These are phyloP conservation scores for Penicillium lividum DNA, from an alignment of 495 filamentous ascomycete genomes.

Conservation along the genomic window DNA sequence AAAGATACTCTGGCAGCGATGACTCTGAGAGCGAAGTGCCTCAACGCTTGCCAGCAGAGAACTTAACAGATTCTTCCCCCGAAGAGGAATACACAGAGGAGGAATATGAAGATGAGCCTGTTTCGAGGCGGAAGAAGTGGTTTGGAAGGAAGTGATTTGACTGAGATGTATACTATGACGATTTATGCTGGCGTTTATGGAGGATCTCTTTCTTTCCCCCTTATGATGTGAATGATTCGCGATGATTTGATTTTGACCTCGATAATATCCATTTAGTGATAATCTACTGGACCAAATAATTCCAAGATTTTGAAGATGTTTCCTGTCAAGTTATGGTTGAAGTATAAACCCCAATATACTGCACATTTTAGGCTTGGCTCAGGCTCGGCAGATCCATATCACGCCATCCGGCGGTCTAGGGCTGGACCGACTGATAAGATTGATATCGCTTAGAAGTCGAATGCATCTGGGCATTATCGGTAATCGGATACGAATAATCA, in stretches of 20 bases:
- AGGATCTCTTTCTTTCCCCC: neutral
- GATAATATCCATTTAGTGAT: neutral
- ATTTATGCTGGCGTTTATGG: constrained; percentile 10
- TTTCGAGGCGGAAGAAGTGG: constrained; percentile 38
- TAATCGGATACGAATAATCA: neutral
- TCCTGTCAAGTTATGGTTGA: neutral
- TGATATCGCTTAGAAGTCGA: neutral
- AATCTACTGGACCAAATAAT: neutral
- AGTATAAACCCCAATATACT: neutral
- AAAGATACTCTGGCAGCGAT: constrained; percentile 30
- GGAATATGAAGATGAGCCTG: constrained; percentile 15
- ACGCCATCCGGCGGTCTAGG: constrained; percentile 5
- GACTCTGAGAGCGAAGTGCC: constrained; percentile 22
- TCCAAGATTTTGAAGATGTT: neutral
- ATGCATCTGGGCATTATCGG: neutral
- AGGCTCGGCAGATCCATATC: neutral
- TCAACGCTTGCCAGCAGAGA: constrained; percentile 21
- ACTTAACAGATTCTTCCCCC: constrained; percentile 16
- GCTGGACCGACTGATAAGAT: constrained; percentile 6
- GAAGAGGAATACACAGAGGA: constrained; percentile 19
- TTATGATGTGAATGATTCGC: constrained; percentile 14
- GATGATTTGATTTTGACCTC: constrained; percentile 7
- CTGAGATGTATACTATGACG: constrained; percentile 26
- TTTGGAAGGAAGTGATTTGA: constrained; percentile 33
- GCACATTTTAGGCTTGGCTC: neutral